Conservation (phyloP, 306 rosid species). For the Phaseolus lunatus region DNA sequence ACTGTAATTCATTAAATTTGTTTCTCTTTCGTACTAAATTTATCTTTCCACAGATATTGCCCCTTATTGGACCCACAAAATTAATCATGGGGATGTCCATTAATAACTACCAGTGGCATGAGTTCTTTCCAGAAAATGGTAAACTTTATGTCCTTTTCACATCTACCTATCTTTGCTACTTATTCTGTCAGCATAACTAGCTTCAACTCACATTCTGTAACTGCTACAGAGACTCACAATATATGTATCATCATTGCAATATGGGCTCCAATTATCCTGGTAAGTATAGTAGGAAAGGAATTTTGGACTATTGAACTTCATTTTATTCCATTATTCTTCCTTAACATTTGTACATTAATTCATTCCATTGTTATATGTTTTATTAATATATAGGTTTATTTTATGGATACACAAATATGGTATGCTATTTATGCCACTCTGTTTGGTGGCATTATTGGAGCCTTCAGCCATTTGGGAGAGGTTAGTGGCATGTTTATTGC, state of each 20-base stretch:
- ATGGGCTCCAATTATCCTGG: constrained; percentile 97
- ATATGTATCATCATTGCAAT: constrained; percentile 71
- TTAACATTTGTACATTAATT: constrained; percentile 27
- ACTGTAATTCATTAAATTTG: constrained; percentile 20
- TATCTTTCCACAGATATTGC: constrained; percentile 67
- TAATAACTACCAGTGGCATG: constrained; percentile 89
- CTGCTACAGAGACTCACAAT: constrained; percentile 69
- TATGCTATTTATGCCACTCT: constrained; percentile 93
- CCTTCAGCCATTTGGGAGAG: constrained; percentile 99
- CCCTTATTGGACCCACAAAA: constrained; percentile 89
- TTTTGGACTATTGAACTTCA: constrained; percentile 28
- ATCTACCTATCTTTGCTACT: constrained; percentile 13
- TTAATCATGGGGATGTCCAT: constrained; percentile 74
- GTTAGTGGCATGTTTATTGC: constrained; percentile 57
- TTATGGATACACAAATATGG: constrained; percentile 99
- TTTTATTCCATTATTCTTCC: constrained; percentile 38
- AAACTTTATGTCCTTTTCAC: constrained; percentile 39
- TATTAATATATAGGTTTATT: constrained; percentile 75
- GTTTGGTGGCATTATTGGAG: constrained; percentile 93
- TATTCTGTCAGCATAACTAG: constrained; percentile 36
- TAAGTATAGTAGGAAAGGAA: constrained; percentile 52
- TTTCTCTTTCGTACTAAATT: constrained; percentile 38
- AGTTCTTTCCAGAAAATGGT: constrained; percentile 92
- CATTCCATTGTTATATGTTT: constrained; percentile 37
- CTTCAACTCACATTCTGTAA: constrained; percentile 45